Evolutionary conservation across 192 early-diverging fungal genomes (phyloP), one percentile per base, ranked within the genome.

Genomic region (Obelidium mucronatum): DNA sequence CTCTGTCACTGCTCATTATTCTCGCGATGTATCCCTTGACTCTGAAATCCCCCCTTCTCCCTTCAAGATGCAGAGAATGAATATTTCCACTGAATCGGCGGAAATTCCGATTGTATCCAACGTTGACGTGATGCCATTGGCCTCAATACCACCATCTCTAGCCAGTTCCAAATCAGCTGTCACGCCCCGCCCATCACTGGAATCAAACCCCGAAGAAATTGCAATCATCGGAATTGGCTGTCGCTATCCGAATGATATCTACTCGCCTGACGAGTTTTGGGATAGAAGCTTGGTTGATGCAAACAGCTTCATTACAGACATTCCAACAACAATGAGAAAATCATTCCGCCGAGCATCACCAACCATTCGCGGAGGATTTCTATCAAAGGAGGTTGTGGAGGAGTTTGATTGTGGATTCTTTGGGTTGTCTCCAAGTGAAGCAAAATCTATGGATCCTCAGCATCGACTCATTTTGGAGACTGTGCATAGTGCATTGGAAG

Each of bases 401-500:
- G 35, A 26, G 53, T 67, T 67, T 30, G 66, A 67, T 37, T 24
- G 66, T 1, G 26, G 37, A n/a, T 26, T 67, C n/a, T 67, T 67
- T 67, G 66, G 44, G 17, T 26, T 67, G 17, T 67, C 66, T 2
- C 66, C 66, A 37, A 24, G 15, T 40, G 66, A 67, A 36, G 66
- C 66, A 36, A 67, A 67, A 30, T 24, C 28, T 17, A 67, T 67
- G 66, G 66, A 67, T 58, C 66, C 66, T n/a, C 66, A 67, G 53
- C 66, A 67, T 19, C 1, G 66, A 56, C 22, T 67, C 44, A 26
- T 67, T 19, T 37, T 67, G 0, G 66, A 67, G 31, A 67, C 66
- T 31, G 66, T 31, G 1, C 42, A 37, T 13, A 53, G 28, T 67
- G 66, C 66, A 51, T 67, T 67, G 66, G 66, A 67, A 30, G 33